Percentiles rank a stretch among this genome's conserved stretches.
phyloP scores from a whole-genome alignment of 2,329 filamentous ascomycete species.

The Botrytis aclada region DNA sequence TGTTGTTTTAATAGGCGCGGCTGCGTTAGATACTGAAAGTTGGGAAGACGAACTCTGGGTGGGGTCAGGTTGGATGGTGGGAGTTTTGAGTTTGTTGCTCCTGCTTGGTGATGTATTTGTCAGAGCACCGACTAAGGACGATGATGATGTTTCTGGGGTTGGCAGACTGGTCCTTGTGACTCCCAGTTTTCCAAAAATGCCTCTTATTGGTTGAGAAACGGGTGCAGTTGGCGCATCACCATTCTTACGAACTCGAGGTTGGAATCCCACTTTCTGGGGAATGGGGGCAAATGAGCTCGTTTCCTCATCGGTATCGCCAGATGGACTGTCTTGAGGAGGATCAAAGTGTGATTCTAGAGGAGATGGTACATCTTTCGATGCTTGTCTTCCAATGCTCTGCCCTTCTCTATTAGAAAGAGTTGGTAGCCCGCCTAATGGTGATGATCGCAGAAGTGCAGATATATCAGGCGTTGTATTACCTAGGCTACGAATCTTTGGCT shows the following conservation, averaged over 20 bases:
- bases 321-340: neutral
- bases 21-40: neutral
- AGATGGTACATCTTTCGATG: neutral
- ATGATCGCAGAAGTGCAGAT: slow-evolving; percentile 32
- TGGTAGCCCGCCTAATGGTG: slow-evolving; percentile 32
- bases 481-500: slow-evolving; percentile 29
- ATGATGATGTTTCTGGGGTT: slow-evolving; percentile 23
- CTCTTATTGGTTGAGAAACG: slow-evolving; percentile 21
- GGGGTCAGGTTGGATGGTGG: neutral
- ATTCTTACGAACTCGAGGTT: slow-evolving; percentile 28
- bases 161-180: neutral
- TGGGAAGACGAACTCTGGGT: neutral
- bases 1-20: slow-evolving; percentile 21
- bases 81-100: slow-evolving; percentile 24
- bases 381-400: neutral
- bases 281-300: slow-evolving; percentile 28
- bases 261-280: slow-evolving; percentile 34
- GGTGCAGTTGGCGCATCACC: slow-evolving; percentile 20
- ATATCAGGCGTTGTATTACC: slow-evolving; percentile 27
- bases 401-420: slow-evolving; percentile 19
- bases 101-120: slow-evolving; percentile 25
- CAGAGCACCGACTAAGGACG: slow-evolving; percentile 23
- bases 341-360: neutral
- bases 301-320: neutral
- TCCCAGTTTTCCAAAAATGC: slow-evolving; percentile 17